Base-by-base conservation (phyloP, 805 yeast genomes). In the Pichia ethanolica region DNA sequence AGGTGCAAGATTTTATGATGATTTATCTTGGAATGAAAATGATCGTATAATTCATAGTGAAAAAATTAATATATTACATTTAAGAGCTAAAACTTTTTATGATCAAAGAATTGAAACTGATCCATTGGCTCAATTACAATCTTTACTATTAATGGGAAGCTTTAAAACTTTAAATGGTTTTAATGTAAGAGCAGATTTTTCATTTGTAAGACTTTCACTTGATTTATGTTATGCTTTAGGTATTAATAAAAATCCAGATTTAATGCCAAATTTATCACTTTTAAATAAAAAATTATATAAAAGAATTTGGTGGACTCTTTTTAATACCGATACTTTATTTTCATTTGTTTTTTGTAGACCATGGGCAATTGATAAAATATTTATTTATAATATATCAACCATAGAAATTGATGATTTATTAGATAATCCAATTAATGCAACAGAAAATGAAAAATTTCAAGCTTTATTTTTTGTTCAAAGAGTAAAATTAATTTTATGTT, bases 311-410 rank as follows among this genome's bases (percentile, higher is more conserved):
- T 86, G 95, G 95, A 71, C 80, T 51, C 64, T 86, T 32, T 85
- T 82, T 63, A 76, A 76, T 50, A 78, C 83, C 57, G 95, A 86
- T 63, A 68, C 87, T 7, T 71, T 74, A 42, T 77, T 77, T 8
- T 79, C 89, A 5, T 84, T 86, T 55, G 70, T 78, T 44, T 77
- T 82, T 63, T 91, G 93, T 14, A 71, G 93, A 48, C 91, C 95
- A 0, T 68, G 78, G 32, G 71, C 75, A 48, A 82, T 87, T 45
- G 85, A 82, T 59, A 69, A 82, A 48, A 81, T 33, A 40, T 28
- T 27, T 32, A 90, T 84, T 58, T 79, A 85, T 59, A 90, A 86
- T 61, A 88, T 86, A n/a, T 82, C 83, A n/a, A 80, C 82, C 85
- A 63, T 86, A 14, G 72, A 77, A 0, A 63, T 71, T 20, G 83